Evolutionary conservation across 805 yeast species (phyloP), one percentile per base, ranked within the genome.

Genomic region (Starmerella floris): DNA sequence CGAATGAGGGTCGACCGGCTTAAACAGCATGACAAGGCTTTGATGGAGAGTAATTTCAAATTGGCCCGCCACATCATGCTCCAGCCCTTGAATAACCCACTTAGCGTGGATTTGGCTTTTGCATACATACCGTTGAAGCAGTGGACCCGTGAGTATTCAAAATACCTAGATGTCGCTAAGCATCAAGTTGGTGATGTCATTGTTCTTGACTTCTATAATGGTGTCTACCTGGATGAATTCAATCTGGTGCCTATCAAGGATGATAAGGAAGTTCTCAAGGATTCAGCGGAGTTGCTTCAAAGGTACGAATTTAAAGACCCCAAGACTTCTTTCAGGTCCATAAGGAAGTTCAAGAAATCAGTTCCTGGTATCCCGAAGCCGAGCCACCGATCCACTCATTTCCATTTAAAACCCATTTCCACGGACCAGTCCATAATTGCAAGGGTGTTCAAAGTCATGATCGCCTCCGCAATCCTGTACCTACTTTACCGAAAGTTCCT

Each of bases 161-260:
- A 38, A 16, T 37, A 42, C 36, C 3, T 51, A 5, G 48, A 44
- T 21, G 34, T 35, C 2, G 16, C 43, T 2, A 35, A 26, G 15
- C 47, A 43, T 36, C 19, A 40, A 17, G 44, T 31, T 9, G 53
- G 57, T 9, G 41, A 44, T 23, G 35, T 54, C 5, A 28, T 52
- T 10, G 39, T 51, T 11, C 27, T 45, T 10, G 53, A 53, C 35
- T 50, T 51, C 41, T 49, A 42, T 40, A 35, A 43, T 19, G 49
- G 48, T 30, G 22, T 33, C 17, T 53, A 53, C 34, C 41, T 49
- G 3, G 51, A 47, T 26, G 41, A 38, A 20, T 38, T 49, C 40
- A 42, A 46, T 35, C 23, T 35, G 35, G 27, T 40, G 23, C 40
- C 46, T 9, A 44, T 44, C 23, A 33, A 40, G 27, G 44, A 39